These are phyloP conservation scores for Beauveria varroae DNA, from an alignment of 2,329 filamentous ascomycete species.

Conservation along the genomic window DNA sequence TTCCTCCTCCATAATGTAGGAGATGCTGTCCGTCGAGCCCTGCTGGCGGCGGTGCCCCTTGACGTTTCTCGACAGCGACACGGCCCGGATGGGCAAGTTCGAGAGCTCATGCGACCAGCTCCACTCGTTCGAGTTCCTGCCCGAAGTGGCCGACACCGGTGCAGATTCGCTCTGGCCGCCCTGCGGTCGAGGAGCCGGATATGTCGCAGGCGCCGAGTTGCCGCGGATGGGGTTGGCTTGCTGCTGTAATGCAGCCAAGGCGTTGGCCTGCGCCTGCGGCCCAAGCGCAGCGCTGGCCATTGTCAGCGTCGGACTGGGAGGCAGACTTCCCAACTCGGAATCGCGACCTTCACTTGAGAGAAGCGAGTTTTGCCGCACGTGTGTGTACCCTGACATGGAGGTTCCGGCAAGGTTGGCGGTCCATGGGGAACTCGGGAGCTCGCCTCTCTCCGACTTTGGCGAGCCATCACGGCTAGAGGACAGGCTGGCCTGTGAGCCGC, in stretches of 20 bases:
- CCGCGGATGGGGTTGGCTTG: conserved; percentile 3
- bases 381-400: conserved; percentile 18
- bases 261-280: not conserved
- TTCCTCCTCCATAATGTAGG: conserved; percentile 59
- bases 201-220: conserved; percentile 8
- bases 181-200: not conserved
- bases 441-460: conserved; percentile 41
- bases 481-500: conserved; percentile 69
- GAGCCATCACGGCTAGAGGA: conserved; percentile 46
- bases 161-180: conserved; percentile 6
- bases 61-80: conserved; percentile 13
- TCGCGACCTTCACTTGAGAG: conserved; percentile 42
- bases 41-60: conserved; percentile 41
- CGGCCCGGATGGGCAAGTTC: not conserved
- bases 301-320: conserved; percentile 45
- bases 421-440: conserved; percentile 38
- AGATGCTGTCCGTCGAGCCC: conserved; percentile 59
- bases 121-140: conserved; percentile 7
- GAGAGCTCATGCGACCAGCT: conserved; percentile 1
- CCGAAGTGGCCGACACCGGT: conserved; percentile 7
- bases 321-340: conserved; percentile 38
- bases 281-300: conserved; percentile 27
- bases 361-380: conserved; percentile 41
- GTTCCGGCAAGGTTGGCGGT: conserved; percentile 10
- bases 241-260: not conserved